Evolutionary conservation across 2,329 filamentous ascomycete genomes (phyloP).

Genomic region (Penicillium brasilianum): DNA sequence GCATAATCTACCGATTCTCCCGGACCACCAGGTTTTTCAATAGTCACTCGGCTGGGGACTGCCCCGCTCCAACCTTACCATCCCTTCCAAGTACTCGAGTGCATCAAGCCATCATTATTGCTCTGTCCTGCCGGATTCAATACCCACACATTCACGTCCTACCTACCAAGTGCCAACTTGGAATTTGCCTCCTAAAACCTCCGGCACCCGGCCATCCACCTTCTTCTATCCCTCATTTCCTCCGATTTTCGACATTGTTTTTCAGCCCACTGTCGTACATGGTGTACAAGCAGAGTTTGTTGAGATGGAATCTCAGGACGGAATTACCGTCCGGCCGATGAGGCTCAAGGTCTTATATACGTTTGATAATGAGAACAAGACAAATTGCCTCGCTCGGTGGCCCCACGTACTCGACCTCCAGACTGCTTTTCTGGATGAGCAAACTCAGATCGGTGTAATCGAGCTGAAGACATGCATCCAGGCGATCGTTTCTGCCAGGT

Average conservation of each 20-base stretch:
- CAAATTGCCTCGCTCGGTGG: constrained; percentile 86
- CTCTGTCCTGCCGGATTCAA: constrained; percentile 21
- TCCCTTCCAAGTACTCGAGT: constrained; percentile 16
- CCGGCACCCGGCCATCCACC: background rate
- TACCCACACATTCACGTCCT: constrained; percentile 13
- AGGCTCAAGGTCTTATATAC: constrained; percentile 94
- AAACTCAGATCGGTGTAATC: constrained; percentile 80
- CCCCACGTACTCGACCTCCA: constrained; percentile 79
- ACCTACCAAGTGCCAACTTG: constrained; percentile 4
- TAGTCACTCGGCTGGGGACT: constrained; percentile 26
- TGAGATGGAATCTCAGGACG: constrained; percentile 54
- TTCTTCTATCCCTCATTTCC: background rate
- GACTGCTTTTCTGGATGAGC: constrained; percentile 79
- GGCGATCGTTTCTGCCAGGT: constrained; percentile 72
- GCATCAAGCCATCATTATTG: constrained; percentile 17
- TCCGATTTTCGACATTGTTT: constrained; percentile 1
- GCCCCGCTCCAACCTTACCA: constrained; percentile 10
- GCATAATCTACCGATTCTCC: constrained; percentile 41
- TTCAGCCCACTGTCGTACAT: constrained; percentile 33
- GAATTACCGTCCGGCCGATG: constrained; percentile 67
- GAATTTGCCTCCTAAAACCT: constrained; percentile 11
- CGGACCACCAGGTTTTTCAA: constrained; percentile 35
- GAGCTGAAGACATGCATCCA: constrained; percentile 86
- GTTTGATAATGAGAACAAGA: constrained; percentile 86
- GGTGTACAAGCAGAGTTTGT: constrained; percentile 34